Percentiles rank a stretch among this genome's conserved stretches.
phyloP scores from a whole-genome alignment of 257 asterid species.

The Cynanchum wilfordii region DNA sequence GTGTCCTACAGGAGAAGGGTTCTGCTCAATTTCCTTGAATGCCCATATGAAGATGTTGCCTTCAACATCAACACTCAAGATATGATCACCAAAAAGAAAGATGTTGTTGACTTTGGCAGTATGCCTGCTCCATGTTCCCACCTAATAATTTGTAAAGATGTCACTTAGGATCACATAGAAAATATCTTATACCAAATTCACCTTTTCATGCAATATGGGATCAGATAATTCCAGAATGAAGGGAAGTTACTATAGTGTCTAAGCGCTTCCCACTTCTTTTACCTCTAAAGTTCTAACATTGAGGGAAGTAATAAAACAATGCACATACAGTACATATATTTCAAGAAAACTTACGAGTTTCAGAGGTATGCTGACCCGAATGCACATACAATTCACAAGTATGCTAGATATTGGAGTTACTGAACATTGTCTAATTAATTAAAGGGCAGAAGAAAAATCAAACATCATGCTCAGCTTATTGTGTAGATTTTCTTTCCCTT shows the following conservation, averaged over 20 bases:
- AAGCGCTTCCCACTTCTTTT: not conserved
- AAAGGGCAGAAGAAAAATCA: no score
- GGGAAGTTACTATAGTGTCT: not conserved
- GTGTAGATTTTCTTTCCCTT: no score
- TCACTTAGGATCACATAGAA: not conserved
- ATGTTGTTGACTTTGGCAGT: conserved; percentile 62
- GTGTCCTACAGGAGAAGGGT: conserved; percentile 64
- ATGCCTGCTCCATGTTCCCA: conserved; percentile 81
- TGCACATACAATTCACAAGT: no score
- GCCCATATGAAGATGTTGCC: conserved; percentile 84
- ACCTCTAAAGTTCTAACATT: not conserved
- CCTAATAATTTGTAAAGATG: conserved; percentile 40
- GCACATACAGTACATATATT: no score
- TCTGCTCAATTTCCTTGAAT: conserved; percentile 55
- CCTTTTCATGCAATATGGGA: not conserved
- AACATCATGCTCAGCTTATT: no score
- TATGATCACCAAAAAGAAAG: conserved; percentile 70
- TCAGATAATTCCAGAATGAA: not conserved
- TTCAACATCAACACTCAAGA: conserved; percentile 69
- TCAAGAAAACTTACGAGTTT: no score
- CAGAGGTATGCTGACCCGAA: no score
- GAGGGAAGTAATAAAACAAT: not conserved
- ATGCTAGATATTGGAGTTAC: no score
- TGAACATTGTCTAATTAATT: no score
- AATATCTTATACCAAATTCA: not conserved